phyloP scores from a whole-genome alignment of 176 grass and related monocot genomes.

The Zizania latifolia region DNA sequence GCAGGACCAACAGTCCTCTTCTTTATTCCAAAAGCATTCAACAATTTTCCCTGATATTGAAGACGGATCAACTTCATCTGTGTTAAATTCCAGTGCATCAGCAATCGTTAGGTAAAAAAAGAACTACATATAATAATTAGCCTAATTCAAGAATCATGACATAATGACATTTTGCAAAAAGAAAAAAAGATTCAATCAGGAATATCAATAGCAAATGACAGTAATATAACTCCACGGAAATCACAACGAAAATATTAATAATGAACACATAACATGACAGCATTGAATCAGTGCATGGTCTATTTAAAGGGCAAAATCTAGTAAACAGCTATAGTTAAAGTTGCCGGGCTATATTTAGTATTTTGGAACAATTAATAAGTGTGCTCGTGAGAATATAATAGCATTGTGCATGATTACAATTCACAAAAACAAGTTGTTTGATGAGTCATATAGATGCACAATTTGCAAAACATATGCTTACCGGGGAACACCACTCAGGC shows the following conservation, averaged over 20 bases:
- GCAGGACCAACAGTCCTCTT: slow-evolving; percentile 56
- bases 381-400: background rate
- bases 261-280: background rate
- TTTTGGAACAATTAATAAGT: background rate
- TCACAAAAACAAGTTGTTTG: background rate
- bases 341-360: background rate
- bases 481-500: background rate
- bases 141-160: background rate
- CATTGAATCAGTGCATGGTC: background rate
- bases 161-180: background rate
- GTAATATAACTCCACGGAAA: background rate
- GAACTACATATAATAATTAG: background rate
- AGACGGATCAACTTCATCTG: slow-evolving; percentile 41
- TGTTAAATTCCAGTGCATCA: slow-evolving; percentile 6
- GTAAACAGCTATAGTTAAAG: background rate
- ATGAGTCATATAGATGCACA: background rate
- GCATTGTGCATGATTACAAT: background rate
- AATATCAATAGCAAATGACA: background rate
- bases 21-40: slow-evolving; percentile 55
- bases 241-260: background rate
- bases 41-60: slow-evolving; percentile 59
- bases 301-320: background rate
- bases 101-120: background rate
- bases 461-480: background rate
- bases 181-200: background rate